Conservation (phyloP, 345 rosid genomes). For the Syzygium aromaticum region DNA sequence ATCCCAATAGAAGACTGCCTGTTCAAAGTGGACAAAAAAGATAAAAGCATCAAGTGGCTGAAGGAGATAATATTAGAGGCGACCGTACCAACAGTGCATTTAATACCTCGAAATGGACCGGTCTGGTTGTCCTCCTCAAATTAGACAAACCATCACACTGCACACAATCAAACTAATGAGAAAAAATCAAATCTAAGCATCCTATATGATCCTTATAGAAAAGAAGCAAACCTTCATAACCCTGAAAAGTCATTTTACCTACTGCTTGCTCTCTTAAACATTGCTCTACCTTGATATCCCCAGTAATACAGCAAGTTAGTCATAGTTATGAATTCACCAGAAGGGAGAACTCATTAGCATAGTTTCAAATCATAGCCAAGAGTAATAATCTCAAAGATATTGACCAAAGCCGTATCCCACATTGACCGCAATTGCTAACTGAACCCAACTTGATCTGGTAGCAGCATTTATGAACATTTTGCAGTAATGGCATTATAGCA, state of each 20-base stretch:
- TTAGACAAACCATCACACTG: conserved; percentile 58
- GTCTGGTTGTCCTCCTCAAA: conserved; percentile 39
- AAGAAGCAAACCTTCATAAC: neutral
- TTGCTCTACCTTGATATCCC: neutral
- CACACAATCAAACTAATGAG: conserved; percentile 5
- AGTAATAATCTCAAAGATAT: neutral
- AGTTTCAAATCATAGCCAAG: neutral
- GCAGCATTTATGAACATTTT: neutral
- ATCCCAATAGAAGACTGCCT: neutral
- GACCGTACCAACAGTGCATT: neutral
- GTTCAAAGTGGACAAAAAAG: neutral
- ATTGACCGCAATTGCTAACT: neutral
- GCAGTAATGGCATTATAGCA: neutral
- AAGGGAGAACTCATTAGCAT: neutral
- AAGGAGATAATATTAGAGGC: neutral
- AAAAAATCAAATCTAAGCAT: neutral
- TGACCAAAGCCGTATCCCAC: neutral
- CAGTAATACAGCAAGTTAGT: neutral
- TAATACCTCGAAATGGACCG: conserved; percentile 53
- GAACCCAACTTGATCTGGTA: neutral
- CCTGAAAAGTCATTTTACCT: neutral
- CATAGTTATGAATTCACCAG: neutral
- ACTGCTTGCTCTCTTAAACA: neutral
- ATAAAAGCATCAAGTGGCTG: neutral
- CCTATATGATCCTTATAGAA: neutral